Evolutionary conservation across 495 filamentous ascomycete genomes (phyloP).

Genomic region (Wilcoxina mikolae): DNA sequence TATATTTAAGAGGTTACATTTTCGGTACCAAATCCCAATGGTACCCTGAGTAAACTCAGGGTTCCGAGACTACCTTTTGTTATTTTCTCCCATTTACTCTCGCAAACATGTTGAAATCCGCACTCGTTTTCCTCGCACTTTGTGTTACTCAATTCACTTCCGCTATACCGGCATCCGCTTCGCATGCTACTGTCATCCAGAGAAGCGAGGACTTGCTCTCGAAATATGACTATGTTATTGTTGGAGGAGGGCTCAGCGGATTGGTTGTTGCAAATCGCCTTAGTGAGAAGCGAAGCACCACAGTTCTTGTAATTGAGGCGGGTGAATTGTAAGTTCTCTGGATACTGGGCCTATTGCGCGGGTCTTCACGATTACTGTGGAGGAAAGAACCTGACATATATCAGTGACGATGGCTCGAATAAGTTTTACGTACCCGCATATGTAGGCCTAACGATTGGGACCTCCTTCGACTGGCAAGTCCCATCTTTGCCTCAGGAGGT

Average conservation of each 20-base stretch:
- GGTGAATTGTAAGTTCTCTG: not conserved
- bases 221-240: constrained; percentile 29
- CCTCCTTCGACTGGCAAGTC: not conserved
- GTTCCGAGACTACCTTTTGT: too few species aligned
- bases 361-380: not conserved
- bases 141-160: not conserved
- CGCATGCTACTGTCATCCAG: constrained; percentile 1
- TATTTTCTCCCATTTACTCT: too few species aligned
- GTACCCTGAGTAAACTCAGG: too few species aligned
- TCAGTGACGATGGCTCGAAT: not conserved
- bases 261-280: constrained; percentile 37
- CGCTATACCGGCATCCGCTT: not conserved
- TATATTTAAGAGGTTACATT: too few species aligned
- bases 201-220: constrained; percentile 4
- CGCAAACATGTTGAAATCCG: not conserved
- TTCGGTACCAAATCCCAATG: too few species aligned
- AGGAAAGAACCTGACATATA: not conserved
- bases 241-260: constrained; percentile 37
- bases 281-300: constrained; percentile 30
- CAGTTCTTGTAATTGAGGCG: constrained; percentile 37
- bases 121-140: not conserved
- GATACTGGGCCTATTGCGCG: too few species aligned
- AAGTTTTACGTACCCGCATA: not conserved
- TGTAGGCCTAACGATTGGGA: not conserved
- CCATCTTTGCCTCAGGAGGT: not conserved